Evolutionary conservation across 768 basidiomycete genomes (phyloP), one percentile per base, ranked within the genome.

Genomic region (Suillus tomentosus): DNA sequence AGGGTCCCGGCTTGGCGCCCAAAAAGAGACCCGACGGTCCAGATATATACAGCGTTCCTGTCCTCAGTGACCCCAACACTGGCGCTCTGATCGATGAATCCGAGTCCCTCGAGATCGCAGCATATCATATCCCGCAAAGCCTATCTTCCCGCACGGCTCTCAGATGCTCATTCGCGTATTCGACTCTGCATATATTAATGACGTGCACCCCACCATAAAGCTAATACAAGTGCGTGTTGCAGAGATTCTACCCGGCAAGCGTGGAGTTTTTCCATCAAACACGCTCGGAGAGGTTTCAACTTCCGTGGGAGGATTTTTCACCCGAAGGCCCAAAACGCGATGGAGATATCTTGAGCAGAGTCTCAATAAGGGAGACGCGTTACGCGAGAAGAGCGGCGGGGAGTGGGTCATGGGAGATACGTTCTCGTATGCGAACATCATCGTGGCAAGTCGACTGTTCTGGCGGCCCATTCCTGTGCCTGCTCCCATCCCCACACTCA

Each of bases 41-140:
- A 8, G 76, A 71, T 0, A 65, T 67, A 36, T 84, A 84, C 73
- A 82, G 80, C 8, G 69, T 82, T 3, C 84, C 84, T 1, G 76
- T 79, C 40, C 82, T 86, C 60, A 65, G 77, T 65, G 82, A 84
- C 67, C 75, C 78, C 3, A 64, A 66, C 22, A 82, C 79, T 3
- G 75, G 73, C 13, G 67, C 69, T 9, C 63, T 69, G 5, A 50
- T 84, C 39, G 69, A 79, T 8, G 80, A 84, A 53, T n/a, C n/a
- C n/a, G n/a, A n/a, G n/a, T 84, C 83, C 0, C 68, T 70, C 47
- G 65, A 63, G 22, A 85, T 85, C 63, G 82, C 80, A 1, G 67
- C 74, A 42, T 84, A 85, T 67, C 76, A 1, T 85, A 83, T 65
- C 80, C 84, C 5, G 31, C 31, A 37, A 61, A 61, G 10, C 47